Evolutionary conservation across 2,329 filamentous ascomycete species (phyloP), one percentile per base, ranked within the genome.

Genomic region (Arthroderma uncinatum): DNA sequence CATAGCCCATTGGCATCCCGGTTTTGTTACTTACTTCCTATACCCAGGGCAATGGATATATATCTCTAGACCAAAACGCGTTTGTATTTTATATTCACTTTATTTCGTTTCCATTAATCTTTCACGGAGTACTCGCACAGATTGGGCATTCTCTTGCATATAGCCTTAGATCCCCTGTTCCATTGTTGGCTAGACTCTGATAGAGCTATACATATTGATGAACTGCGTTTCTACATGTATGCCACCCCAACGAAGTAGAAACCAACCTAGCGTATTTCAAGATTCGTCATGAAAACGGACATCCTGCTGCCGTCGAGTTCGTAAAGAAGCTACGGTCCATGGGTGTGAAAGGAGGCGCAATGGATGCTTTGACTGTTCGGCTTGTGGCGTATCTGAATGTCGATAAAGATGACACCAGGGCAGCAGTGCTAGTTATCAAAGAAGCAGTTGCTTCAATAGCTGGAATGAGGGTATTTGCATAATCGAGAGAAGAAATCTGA

Each of bases 211-310:
- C 12, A 47, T 4, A 6, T 12, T 25, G 21, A 9, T 47, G 2
- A 14, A 23, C 14, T 2, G 5, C 8, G 19, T 21, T 10, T 47
- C 9, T 10, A 28, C 14, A 2, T 12, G 21, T 47, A 21, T 14
- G 25, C 12, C 19, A 14, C 28, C 39, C 39, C 6, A 7, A 21
- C 2, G 39, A 47, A 14, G 54, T 55, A 6, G 37, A 55, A 16
- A 55, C 54, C 10, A 55, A 55, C n/a, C 21, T 55, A 12, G 54
- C 36, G 7, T 55, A 44, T 21, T 44, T 55, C 25, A 16, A 47
- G n/a, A 23, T 55, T 23, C 39, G 28, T 12, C 21, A 23, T 33
- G 2, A 47, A 25, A 21, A 40, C 12, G 33, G 53, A 4, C 23
- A 30, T 14, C 39, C 37, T 4, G n/a, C 36, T 12, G 54, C 54